These are phyloP conservation scores for Kwoniella sp. DNA, from an alignment of 768 basidiomycete species.

Conservation along the genomic window DNA sequence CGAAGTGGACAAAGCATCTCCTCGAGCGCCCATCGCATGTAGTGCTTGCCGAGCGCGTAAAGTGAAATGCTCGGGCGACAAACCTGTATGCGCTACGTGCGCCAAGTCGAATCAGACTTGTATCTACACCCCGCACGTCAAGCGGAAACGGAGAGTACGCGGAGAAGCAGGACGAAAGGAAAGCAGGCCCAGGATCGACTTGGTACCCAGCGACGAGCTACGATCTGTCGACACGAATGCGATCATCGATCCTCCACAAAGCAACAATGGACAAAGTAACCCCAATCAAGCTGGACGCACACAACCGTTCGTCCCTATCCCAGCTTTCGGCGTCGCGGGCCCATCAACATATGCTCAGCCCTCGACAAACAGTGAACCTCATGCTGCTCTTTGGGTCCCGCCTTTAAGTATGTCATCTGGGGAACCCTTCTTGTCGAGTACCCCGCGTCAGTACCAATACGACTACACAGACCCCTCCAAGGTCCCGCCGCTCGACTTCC, in stretches of 20 bases:
- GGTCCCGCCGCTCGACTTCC: background rate
- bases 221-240: too few species aligned
- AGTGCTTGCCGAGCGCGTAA: constrained; percentile 12
- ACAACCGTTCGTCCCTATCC: background rate
- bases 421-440: background rate
- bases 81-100: constrained; percentile 12
- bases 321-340: background rate
- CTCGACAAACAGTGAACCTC: too few species aligned
- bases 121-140: constrained; percentile 12
- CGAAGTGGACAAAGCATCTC: background rate
- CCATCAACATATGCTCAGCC: constrained; percentile 3
- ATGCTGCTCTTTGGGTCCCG: background rate
- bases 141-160: constrained; percentile 7
- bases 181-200: background rate
- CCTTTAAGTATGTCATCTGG: background rate
- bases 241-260: background rate
- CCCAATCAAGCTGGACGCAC: background rate
- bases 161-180: background rate
- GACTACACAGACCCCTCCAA: background rate
- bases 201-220: background rate
- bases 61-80: constrained; percentile 18
- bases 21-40: constrained; percentile 9
- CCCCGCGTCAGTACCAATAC: background rate
- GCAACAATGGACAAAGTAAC: background rate
- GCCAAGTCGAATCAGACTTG: constrained; percentile 2